phyloP scores from a whole-genome alignment of 2,329 filamentous ascomycete species.

The Alternaria longipes region DNA sequence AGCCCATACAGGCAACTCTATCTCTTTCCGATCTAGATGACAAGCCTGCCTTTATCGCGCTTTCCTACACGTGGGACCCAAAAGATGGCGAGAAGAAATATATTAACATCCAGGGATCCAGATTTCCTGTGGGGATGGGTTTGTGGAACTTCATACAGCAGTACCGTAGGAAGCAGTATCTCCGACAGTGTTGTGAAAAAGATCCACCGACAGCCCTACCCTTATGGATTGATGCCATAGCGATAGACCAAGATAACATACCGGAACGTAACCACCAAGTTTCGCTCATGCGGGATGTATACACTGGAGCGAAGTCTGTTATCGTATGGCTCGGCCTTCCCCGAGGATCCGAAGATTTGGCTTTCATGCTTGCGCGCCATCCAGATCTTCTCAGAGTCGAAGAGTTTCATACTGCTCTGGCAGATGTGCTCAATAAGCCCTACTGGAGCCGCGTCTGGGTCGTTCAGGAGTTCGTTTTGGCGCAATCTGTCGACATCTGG shows the following conservation, averaged over 20 bases:
- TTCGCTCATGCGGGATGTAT: constrained; percentile 22
- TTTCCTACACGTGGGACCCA: constrained; percentile 28
- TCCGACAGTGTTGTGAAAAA: constrained; percentile 10
- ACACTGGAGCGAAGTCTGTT: constrained; percentile 20
- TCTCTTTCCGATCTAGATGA: constrained; percentile 19
- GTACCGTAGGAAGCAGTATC: constrained; percentile 17
- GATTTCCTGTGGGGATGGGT: constrained; percentile 17
- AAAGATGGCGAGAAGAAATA: constrained; percentile 13
- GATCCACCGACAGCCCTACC: not conserved
- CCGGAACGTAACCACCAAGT: constrained; percentile 24
- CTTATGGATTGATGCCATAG: constrained; percentile 28
- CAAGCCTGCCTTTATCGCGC: constrained; percentile 18
- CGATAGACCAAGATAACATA: constrained; percentile 23
- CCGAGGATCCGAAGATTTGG: constrained; percentile 15
- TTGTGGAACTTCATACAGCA: constrained; percentile 26
- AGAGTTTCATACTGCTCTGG: constrained; percentile 14
- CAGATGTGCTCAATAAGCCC: constrained; percentile 16
- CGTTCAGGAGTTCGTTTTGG: constrained; percentile 25
- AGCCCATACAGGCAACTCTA: constrained; percentile 10
- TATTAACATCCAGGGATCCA: constrained; percentile 16
- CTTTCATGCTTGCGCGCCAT: constrained; percentile 19
- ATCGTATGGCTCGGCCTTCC: constrained; percentile 24
- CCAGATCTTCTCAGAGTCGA: constrained; percentile 14
- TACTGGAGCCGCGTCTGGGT: constrained; percentile 27
- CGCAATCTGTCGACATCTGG: constrained; percentile 22